These are phyloP conservation scores for Ganoderma meredithae DNA, from an alignment of 1,284 basidiomycete species.

Conservation along the genomic window DNA sequence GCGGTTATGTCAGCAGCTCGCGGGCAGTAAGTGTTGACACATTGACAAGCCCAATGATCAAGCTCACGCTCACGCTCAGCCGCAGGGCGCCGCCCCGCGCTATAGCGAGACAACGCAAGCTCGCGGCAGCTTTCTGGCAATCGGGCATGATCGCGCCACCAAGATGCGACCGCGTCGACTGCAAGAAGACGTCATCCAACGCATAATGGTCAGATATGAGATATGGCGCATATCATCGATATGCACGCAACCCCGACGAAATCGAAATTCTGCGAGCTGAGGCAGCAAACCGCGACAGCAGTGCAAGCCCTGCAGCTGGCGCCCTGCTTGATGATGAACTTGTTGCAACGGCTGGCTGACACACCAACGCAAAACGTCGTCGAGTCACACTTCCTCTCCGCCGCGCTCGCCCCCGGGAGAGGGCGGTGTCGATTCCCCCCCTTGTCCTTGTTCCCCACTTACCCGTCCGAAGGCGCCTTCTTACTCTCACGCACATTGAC, in stretches of 20 bases:
- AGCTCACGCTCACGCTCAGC: background rate
- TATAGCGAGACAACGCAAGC: no score
- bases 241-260: background rate
- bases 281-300: background rate
- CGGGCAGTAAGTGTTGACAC: no score
- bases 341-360: constrained; percentile 16
- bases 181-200: background rate
- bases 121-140: background rate
- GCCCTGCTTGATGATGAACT: constrained; percentile 13
- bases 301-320: background rate
- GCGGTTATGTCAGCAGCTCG: constrained; percentile 17
- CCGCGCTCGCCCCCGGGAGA: constrained; percentile 21
- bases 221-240: background rate
- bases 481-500: constrained; percentile 14
- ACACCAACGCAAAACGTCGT: constrained; percentile 5
- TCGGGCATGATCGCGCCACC: background rate
- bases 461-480: constrained; percentile 4
- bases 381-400: constrained; percentile 21
- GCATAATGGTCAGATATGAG: background rate
- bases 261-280: background rate
- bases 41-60: no score
- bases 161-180: background rate
- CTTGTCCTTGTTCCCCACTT: background rate
- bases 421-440: constrained; percentile 21
- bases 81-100: constrained; percentile 21